Conservation (phyloP, 2,329 filamentous ascomycete species). For the Neophaeococcomyces mojaviensis region DNA sequence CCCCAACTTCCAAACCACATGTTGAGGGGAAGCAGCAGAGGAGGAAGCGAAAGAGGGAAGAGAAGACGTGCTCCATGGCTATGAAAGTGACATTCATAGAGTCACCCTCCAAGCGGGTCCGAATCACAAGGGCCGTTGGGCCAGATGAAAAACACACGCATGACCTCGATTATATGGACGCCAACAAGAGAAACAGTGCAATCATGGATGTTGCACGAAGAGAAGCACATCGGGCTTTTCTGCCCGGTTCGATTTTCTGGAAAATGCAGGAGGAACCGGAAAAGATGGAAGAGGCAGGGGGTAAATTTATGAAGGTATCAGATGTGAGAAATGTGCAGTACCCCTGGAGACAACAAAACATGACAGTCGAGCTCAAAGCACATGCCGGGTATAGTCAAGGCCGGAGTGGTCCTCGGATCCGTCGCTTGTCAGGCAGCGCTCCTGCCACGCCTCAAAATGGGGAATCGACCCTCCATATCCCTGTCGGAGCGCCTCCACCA, state of each 20-base stretch:
- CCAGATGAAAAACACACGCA: constrained; percentile 37
- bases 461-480: constrained; percentile 7
- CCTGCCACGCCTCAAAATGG: constrained; percentile 1
- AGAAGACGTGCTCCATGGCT: constrained; percentile 40
- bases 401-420: constrained; percentile 9
- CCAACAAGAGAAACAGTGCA: constrained; percentile 41
- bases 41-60: constrained; percentile 38
- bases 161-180: constrained; percentile 41
- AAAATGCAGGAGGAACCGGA: constrained; percentile 41
- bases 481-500: constrained; percentile 3
- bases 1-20: constrained; percentile 32
- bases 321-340: constrained; percentile 43
- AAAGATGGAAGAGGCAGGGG: constrained; percentile 38
- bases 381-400: constrained; percentile 33
- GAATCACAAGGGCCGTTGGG: constrained; percentile 35
- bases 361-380: constrained; percentile 34
- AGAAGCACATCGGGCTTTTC: constrained; percentile 40
- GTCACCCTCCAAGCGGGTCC: constrained; percentile 37
- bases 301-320: constrained; percentile 39
- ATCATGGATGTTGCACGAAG: constrained; percentile 40
- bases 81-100: constrained; percentile 41
- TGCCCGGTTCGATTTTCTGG: constrained; percentile 42
- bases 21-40: constrained; percentile 40
- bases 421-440: neutral
- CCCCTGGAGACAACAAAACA: constrained; percentile 41